Evolutionary conservation across 306 rosid genomes (phyloP).

Genomic region (Ceratonia siliqua): DNA sequence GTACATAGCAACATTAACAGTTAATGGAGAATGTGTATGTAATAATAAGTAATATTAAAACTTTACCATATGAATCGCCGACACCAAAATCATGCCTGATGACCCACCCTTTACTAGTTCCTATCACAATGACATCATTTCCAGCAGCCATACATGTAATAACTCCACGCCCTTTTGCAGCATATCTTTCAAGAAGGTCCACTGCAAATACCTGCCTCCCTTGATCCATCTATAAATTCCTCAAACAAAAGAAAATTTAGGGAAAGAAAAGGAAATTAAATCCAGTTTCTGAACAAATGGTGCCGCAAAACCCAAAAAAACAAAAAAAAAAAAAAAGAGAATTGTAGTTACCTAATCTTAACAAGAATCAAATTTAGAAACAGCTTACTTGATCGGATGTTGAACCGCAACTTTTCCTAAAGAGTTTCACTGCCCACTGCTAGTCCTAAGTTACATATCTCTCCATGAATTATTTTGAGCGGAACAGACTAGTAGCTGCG

Average conservation of each 20-base stretch:
- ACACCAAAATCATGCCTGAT: conserved; percentile 91
- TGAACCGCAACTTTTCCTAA: neutral
- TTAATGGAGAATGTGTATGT: neutral
- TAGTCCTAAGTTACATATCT: neutral
- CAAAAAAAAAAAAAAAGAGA: no score
- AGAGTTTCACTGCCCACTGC: neutral
- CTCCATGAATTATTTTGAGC: neutral
- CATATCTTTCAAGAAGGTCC: conserved; percentile 89
- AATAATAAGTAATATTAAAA: neutral
- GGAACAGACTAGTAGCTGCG: neutral
- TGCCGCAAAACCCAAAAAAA: neutral
- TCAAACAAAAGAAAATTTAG: neutral
- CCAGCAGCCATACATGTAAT: conserved; percentile 94
- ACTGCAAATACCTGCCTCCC: conserved; percentile 88
- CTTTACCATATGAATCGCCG: conserved; percentile 77
- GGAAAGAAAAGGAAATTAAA: neutral
- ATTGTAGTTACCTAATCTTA: no score
- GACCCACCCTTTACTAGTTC: conserved; percentile 97
- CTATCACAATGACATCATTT: conserved; percentile 83
- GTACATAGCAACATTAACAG: neutral
- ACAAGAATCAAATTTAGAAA: neutral
- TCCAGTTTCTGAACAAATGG: neutral
- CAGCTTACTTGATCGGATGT: conserved; percentile 12
- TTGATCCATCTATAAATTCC: conserved; percentile 62
- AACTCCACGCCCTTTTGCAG: conserved; percentile 88